phyloP scores from a whole-genome alignment of 1,284 basidiomycete species.

The Schizophyllum commune region DNA sequence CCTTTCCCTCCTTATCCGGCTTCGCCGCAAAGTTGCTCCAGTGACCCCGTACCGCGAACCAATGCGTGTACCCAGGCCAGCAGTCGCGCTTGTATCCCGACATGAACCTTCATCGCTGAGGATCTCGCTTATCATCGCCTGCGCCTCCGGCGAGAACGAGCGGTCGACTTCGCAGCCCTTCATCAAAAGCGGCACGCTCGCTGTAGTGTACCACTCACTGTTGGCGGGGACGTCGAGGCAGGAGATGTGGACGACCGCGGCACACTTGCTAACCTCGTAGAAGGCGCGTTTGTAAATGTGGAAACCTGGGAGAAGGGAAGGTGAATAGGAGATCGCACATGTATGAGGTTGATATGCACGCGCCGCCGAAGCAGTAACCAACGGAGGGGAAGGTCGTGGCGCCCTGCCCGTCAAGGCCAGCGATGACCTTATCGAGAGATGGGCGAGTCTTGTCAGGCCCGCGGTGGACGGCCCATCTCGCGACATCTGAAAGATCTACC shows the following conservation, averaged over 20 bases:
- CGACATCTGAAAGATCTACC: conserved; percentile 9
- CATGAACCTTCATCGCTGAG: conserved; percentile 45
- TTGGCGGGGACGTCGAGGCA: conserved; percentile 52
- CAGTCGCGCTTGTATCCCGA: conserved; percentile 50
- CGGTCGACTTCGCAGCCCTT: conserved; percentile 51
- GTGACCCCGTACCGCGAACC: conserved; percentile 21
- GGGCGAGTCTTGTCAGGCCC: conserved; percentile 13
- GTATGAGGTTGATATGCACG: conserved; percentile 11
- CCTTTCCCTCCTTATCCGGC: conserved; percentile 58
- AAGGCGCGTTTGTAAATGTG: conserved; percentile 63
- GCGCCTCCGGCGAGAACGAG: conserved; percentile 41
- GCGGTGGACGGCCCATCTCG: conserved; percentile 18
- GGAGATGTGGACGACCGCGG: conserved; percentile 59
- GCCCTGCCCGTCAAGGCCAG: too few species aligned
- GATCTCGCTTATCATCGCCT: conserved; percentile 44
- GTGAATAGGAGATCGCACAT: background rate
- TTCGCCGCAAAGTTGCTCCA: conserved; percentile 26
- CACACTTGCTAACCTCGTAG: conserved; percentile 45
- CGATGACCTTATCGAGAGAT: conserved; percentile 18
- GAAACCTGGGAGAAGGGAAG: conserved; percentile 22
- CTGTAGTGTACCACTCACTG: conserved; percentile 29
- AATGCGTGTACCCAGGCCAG: conserved; percentile 51
- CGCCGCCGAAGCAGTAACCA: conserved; percentile 27
- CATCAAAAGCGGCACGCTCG: conserved; percentile 45
- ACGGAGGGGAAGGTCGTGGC: conserved; percentile 18